Base-by-base conservation (phyloP, 768 basidiomycete genomes). In the Mycena vulgaris region DNA sequence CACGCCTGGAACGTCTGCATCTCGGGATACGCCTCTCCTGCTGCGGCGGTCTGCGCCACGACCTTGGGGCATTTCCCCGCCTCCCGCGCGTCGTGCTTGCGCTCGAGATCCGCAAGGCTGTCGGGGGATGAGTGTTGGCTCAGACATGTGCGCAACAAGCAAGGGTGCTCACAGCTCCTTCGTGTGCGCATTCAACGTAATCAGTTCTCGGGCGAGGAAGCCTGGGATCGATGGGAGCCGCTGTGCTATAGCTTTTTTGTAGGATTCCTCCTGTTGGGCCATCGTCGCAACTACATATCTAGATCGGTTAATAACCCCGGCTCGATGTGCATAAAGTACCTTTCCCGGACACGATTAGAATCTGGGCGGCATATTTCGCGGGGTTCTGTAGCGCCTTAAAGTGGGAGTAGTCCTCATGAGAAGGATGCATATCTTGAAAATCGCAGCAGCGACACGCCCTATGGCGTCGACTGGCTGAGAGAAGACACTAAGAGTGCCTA, bases 21-120 rank as follows among this genome's bases (percentile, higher is more conserved):
- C 10, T 62, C 69, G 1, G 78, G 78, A 66, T 78, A 75, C 17
- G 77, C 78, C 58, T 69, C 56, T 8, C 57, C 70, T 6, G 73
- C 63, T 17, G 75, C 63, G 6, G 70, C 74, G 31, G 75, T 72
- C 60, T 80, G 78, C 3, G 52, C 66, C 30, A 60, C 74, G 37
- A 73, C 73, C 23, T 79, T 73, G 21, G 74, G 63, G 39, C 75
- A 74, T n/a, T 64, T 59, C 1, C 75, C 74, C 35, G 67, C 42
- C 61, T 72, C 62, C 62, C 63, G 55, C 28, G 66, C 71, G 5
- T 45, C 52, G 60, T 82, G 78, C 2, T 79, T 70, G 31, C 72
- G 72, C 69, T 81, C 79, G 14, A 82, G 52, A 28, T 79, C 77
- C 30, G 61, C 37, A 21, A 82, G 35, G n/a, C 80, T 82, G 55